phyloP scores from a whole-genome alignment of 192 early-diverging fungal genomes.

The Oehlia diaphana region DNA sequence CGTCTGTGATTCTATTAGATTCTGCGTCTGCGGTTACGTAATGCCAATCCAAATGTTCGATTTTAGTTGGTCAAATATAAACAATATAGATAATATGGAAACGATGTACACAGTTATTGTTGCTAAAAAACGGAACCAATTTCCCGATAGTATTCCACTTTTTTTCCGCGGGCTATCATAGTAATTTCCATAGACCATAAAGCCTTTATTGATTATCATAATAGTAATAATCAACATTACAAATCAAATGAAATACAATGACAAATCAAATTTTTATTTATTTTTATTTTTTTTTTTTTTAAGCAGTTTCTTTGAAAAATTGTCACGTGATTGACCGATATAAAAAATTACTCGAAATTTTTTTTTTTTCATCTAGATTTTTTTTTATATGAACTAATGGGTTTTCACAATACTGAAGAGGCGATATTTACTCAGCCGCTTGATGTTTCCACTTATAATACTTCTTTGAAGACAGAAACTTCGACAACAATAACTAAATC shows the following conservation, averaged over 20 bases:
- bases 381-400: not conserved
- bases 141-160: no score
- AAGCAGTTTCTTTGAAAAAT: not conserved
- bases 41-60: not conserved
- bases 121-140: no score
- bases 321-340: not conserved
- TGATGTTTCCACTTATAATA: constrained; percentile 16
- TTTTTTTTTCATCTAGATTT: no score
- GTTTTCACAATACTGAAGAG: constrained; percentile 1
- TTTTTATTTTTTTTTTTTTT: not conserved
- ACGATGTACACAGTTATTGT: no score
- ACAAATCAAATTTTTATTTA: no score
- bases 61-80: no score
- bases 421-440: constrained; percentile 6
- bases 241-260: not conserved
- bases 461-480: not conserved
- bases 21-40: not conserved
- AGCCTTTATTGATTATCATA: no score
- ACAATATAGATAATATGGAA: no score
- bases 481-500: not conserved
- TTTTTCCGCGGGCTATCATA: no score
- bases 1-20: not conserved
- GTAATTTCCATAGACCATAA: no score
- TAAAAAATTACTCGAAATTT: not conserved
- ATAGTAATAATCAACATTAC: not conserved